These are phyloP conservation scores for Heracleum sosnowskyi DNA, from an alignment of 129 eudicot genomes.

Conservation along the genomic window DNA sequence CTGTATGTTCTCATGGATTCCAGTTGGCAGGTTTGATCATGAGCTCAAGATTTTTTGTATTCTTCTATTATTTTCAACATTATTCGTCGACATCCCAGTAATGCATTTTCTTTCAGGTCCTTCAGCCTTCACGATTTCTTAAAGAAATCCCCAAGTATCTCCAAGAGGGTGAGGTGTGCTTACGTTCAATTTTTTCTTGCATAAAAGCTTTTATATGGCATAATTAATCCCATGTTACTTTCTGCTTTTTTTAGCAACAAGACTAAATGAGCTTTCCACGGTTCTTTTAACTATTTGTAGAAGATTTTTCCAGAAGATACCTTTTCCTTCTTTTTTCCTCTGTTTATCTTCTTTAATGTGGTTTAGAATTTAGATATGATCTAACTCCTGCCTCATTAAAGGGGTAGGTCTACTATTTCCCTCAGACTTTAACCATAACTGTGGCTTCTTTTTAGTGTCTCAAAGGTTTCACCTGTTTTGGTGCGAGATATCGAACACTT, in stretches of 20 bases:
- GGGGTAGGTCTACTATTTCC: neutral
- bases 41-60: constrained; percentile 4
- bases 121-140: constrained; percentile 93
- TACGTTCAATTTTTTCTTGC: constrained; percentile 16
- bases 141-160: constrained; percentile 84
- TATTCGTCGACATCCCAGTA: neutral
- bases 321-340: neutral
- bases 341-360: neutral
- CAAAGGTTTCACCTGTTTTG: neutral
- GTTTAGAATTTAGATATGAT: neutral
- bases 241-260: neutral
- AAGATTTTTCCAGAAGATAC: neutral
- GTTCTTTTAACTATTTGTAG: neutral
- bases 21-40: constrained; percentile 74
- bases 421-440: neutral
- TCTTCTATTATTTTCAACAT: neutral
- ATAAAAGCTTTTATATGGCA: neutral
- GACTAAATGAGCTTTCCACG: neutral
- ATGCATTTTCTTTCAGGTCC: constrained; percentile 47
- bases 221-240: neutral
- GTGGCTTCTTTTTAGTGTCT: neutral
- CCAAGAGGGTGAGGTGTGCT: constrained; percentile 54
- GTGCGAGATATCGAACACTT: neutral
- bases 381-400: neutral
- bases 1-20: constrained; percentile 76